phyloP scores from a whole-genome alignment of 768 basidiomycete genomes.

The Mycena floridula region DNA sequence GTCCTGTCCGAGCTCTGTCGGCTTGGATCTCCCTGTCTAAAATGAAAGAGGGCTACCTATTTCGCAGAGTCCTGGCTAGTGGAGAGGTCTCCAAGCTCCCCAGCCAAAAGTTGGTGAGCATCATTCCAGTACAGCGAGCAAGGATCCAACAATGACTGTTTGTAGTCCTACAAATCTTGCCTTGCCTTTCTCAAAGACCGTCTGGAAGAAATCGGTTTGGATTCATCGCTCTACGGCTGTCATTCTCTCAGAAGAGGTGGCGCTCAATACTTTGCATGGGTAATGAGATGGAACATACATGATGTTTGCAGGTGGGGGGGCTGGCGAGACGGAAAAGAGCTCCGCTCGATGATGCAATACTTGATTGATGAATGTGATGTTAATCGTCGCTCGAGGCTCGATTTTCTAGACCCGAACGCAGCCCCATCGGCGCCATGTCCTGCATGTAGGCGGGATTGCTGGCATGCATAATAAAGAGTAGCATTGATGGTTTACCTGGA shows the following conservation, averaged over 20 bases:
- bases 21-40: slow-evolving; percentile 27
- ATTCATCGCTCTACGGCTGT: slow-evolving; percentile 30
- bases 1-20: too few species aligned
- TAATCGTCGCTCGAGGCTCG: too few species aligned
- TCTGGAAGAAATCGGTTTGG: slow-evolving; percentile 29
- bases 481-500: too few species aligned
- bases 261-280: slow-evolving; percentile 29
- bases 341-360: too few species aligned
- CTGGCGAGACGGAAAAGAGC: too few species aligned
- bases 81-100: slow-evolving; percentile 17
- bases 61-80: slow-evolving; percentile 20
- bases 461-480: too few species aligned
- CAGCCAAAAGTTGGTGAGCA: slow-evolving; percentile 20
- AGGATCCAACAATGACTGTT: background rate
- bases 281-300: slow-evolving; percentile 26
- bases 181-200: slow-evolving; percentile 33
- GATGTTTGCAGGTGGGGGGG: slow-evolving; percentile 40
- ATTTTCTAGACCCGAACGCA: too few species aligned
- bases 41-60: slow-evolving; percentile 28
- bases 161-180: slow-evolving; percentile 28
- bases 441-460: too few species aligned
- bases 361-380: too few species aligned
- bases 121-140: background rate
- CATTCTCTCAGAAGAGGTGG: slow-evolving; percentile 35
- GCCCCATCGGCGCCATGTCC: too few species aligned